Percentiles rank a stretch among this genome's conserved stretches.
These are phyloP conservation scores for Trichoderma arundinaceum DNA, from an alignment of 2,329 filamentous ascomycete species.

Conservation along the genomic window DNA sequence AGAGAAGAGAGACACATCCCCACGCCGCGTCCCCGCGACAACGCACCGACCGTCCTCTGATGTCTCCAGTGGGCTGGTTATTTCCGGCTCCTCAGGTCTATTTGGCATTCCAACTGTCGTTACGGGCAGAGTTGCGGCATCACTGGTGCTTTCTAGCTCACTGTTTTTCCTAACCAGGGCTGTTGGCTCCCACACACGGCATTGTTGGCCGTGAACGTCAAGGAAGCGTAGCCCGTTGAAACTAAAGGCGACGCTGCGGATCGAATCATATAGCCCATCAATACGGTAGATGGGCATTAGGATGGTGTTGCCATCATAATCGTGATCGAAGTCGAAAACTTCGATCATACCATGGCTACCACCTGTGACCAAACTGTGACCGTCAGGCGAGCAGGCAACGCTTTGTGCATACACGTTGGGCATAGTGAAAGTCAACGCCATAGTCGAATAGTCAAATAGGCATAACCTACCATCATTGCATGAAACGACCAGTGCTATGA, in stretches of 20 bases:
- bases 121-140: not conserved
- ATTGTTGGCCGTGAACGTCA: not conserved
- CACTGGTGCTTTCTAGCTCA: conserved; percentile 3
- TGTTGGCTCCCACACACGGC: conserved; percentile 5
- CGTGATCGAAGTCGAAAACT: conserved; percentile 1
- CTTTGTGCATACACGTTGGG: not conserved
- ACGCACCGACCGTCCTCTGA: not conserved
- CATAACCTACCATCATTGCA: conserved; percentile 14
- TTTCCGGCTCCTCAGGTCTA: conserved; percentile 6
- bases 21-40: not conserved
- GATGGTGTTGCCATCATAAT: not conserved
- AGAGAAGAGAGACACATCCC: conserved; percentile 9
- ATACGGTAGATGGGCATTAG: conserved; percentile 6
- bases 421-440: not conserved
- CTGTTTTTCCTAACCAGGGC: not conserved
- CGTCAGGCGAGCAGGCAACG: conserved; percentile 8
- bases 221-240: not conserved
- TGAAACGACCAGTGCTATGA: not conserved
- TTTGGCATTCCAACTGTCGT: not conserved
- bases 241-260: not conserved
- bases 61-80: not conserved
- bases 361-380: not conserved
- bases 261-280: not conserved
- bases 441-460: not conserved
- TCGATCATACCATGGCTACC: conserved; percentile 2